Evolutionary conservation across 129 eudicot species (phyloP).

Genomic region (Gnaphalium uliginosum): DNA sequence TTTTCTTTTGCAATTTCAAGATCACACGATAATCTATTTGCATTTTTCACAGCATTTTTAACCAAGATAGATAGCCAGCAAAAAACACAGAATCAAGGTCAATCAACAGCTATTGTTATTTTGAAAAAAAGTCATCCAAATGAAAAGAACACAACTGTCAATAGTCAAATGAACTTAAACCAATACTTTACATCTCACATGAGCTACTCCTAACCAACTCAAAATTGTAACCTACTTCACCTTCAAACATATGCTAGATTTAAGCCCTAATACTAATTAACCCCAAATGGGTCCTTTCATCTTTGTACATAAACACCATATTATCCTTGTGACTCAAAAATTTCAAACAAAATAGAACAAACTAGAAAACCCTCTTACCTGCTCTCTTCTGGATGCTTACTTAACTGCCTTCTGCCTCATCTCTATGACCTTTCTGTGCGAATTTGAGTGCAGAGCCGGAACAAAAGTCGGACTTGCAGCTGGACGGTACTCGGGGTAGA

Average conservation of each 20-base stretch:
- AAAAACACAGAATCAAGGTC: not conserved
- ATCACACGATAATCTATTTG: not conserved
- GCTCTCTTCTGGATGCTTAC: slow-evolving; percentile 14
- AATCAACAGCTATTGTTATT: not conserved
- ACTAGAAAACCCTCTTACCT: slow-evolving; percentile 37
- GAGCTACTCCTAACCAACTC: slow-evolving; percentile 39
- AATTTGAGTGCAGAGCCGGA: slow-evolving; percentile 70
- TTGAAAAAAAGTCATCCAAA: not conserved
- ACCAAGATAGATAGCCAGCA: not conserved
- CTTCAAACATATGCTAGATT: slow-evolving; percentile 34
- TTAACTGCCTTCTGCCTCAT: slow-evolving; percentile 52
- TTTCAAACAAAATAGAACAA: slow-evolving; percentile 24
- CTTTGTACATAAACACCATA: slow-evolving; percentile 36
- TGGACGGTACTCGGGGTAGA: slow-evolving; percentile 83
- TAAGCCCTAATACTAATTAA: slow-evolving; percentile 35
- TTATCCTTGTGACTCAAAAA: slow-evolving; percentile 26
- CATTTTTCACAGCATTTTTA: not conserved
- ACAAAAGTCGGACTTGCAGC: slow-evolving; percentile 84
- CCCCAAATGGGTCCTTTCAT: slow-evolving; percentile 32
- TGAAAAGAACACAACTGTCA: slow-evolving; percentile 26
- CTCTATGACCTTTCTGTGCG: slow-evolving; percentile 74
- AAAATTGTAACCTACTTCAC: slow-evolving; percentile 35
- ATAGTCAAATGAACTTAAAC: slow-evolving; percentile 14
- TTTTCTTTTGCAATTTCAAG: not conserved
- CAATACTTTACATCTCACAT: slow-evolving; percentile 43